Percentiles rank a stretch among this genome's conserved stretches.
Conservation (phyloP, 2,329 filamentous ascomycete species). For the Fusarium brachygibbosum region DNA sequence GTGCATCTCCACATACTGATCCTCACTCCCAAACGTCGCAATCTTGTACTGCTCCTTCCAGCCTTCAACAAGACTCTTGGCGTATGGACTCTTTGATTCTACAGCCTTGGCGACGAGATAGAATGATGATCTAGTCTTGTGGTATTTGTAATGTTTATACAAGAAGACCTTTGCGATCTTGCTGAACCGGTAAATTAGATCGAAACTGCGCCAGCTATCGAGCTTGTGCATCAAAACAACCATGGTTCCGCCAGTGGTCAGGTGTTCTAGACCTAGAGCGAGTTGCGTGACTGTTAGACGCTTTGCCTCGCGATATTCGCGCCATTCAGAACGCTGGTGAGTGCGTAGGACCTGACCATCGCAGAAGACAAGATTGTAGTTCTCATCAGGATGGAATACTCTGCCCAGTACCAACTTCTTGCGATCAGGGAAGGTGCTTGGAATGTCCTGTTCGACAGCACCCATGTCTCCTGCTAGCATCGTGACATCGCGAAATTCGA, state of each 20-base stretch:
- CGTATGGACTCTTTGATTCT: conserved; percentile 50
- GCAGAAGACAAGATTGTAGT: conserved; percentile 62
- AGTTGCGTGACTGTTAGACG: conserved; percentile 58
- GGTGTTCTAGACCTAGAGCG: conserved; percentile 60
- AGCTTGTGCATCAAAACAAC: conserved; percentile 64
- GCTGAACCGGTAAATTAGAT: conserved; percentile 56
- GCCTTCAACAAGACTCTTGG: conserved; percentile 51
- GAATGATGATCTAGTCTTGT: conserved; percentile 63
- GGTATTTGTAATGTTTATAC: conserved; percentile 59
- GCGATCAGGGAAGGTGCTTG: conserved; percentile 41
- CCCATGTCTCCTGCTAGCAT: conserved; percentile 64
- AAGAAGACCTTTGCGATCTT: conserved; percentile 56
- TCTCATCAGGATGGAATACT: not conserved
- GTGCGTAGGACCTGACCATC: conserved; percentile 62
- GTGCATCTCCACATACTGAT: not conserved
- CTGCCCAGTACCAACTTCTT: conserved; percentile 38
- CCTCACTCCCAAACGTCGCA: conserved; percentile 54
- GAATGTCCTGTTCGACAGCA: conserved; percentile 45
- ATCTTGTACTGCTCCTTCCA: conserved; percentile 59
- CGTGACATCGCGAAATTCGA: conserved; percentile 61
- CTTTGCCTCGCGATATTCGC: conserved; percentile 53
- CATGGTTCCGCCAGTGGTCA: conserved; percentile 63
- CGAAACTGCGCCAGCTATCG: conserved; percentile 57
- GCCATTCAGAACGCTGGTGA: conserved; percentile 52
- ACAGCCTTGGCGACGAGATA: conserved; percentile 65